Conservation (phyloP, 2,329 filamentous ascomycete genomes). For the Pseudogymnoascus sp. region DNA sequence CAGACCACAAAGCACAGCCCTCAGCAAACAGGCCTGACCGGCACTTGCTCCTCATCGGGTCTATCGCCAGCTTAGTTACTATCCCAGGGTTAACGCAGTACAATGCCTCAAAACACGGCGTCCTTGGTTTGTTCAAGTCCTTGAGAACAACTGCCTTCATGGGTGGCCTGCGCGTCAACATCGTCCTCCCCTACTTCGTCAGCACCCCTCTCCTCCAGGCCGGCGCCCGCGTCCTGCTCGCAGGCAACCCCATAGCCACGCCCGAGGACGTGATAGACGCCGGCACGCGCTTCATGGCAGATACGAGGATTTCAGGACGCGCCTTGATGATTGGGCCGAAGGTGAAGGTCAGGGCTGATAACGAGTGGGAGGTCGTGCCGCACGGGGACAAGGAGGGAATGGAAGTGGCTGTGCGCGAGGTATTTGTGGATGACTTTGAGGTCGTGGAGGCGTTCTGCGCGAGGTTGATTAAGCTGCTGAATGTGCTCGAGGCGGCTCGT, state of each 20-base stretch:
- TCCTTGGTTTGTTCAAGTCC: constrained; percentile 55
- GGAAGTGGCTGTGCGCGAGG: constrained; percentile 49
- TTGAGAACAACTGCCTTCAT: constrained; percentile 43
- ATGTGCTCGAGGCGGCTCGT: constrained; percentile 39
- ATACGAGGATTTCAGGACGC: constrained; percentile 48
- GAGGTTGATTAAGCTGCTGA: constrained; percentile 46
- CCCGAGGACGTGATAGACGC: constrained; percentile 55
- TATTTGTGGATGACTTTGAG: constrained; percentile 50
- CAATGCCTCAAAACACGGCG: constrained; percentile 55
- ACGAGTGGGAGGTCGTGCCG: constrained; percentile 25
- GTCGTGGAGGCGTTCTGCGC: constrained; percentile 48
- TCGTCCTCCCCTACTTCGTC: constrained; percentile 60
- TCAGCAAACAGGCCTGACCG: constrained; percentile 38
- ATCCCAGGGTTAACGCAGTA: constrained; percentile 45
- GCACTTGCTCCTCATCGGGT: constrained; percentile 55
- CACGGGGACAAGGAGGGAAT: constrained; percentile 17
- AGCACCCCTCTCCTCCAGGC: constrained; percentile 50
- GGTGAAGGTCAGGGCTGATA: constrained; percentile 38
- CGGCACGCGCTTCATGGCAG: constrained; percentile 52
- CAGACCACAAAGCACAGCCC: constrained; percentile 27
- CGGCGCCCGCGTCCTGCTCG: constrained; percentile 42
- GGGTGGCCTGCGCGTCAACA: constrained; percentile 52
- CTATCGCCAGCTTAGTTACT: constrained; percentile 47
- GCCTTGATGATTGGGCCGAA: constrained; percentile 51
- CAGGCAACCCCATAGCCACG: constrained; percentile 46